Base-by-base conservation (phyloP, 495 filamentous ascomycete genomes). In the Bombardia bombarda region DNA sequence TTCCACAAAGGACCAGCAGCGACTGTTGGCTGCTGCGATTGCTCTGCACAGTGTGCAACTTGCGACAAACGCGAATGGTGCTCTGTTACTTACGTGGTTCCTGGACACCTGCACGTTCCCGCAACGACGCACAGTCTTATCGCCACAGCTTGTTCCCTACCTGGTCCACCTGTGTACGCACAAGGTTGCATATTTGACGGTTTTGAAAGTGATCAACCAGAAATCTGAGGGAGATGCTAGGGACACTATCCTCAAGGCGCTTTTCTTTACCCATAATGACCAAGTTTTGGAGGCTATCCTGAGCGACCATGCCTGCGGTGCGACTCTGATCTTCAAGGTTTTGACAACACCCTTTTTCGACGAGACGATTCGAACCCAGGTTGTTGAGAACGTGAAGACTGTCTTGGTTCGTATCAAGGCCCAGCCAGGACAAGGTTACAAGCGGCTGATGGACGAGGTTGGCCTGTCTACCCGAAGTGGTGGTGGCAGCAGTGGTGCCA, bases 131-230 rank as follows among this genome's bases (percentile, higher is more conserved):
- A 92, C 85, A 13, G 90, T 96, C 17, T 79, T 98, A 20, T 89
- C 92, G 22, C 92, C 92, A 24, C 77, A 88, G 55, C 82, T 98
- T 22, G 86, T 98, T 34, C 90, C 92, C 38, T 88, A 97, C 52
- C 70, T 98, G n/a, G 90, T 95, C 23, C 89, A 95, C 58, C 78
- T 98, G 6, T 96, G 92, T 71, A 97, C 92, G 0, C 92, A 98
- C 69, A 98, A 98, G 71, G 92, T 98, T 46, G 92, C 92, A 0
- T 98, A 97, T 52, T 73, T 97, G 45, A 98, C 92, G 2, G 92
- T 98, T 16, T 69, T 98, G 39, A 98, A 98, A 70, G 89, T 97
- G 25, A 95, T 98, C 63, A 98, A 98, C 63, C 92, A 98, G 62
- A 86, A 90, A 53, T 87, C 90, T 36, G 92, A 98, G 67, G 73